Conservation (phyloP, 805 yeast genomes). For the Metschnikowia baotianmanensis region DNA sequence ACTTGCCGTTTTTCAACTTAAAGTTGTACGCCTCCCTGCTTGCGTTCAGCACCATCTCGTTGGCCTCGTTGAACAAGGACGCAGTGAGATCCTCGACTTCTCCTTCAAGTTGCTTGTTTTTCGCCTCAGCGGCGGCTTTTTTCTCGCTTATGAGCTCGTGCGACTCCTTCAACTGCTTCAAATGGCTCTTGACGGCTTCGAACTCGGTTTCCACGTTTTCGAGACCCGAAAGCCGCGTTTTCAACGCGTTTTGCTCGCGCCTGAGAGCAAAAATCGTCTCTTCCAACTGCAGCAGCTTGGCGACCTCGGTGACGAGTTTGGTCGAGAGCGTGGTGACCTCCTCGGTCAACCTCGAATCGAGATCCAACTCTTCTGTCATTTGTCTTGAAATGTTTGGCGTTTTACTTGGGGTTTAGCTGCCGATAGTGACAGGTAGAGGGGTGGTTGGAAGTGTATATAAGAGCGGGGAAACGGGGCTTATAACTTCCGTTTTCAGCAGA, state of each 20-base stretch:
- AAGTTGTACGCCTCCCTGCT: constrained; percentile 61
- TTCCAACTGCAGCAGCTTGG: constrained; percentile 55
- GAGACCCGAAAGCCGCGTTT: constrained; percentile 20
- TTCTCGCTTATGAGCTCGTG: constrained; percentile 32
- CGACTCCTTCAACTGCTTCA: constrained; percentile 28
- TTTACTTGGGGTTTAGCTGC: neutral
- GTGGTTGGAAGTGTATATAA: neutral
- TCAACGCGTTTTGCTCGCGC: constrained; percentile 29
- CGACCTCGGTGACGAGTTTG: constrained; percentile 57
- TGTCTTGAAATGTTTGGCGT: neutral
- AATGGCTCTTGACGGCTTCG: constrained; percentile 24
- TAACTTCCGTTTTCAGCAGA: too few species aligned
- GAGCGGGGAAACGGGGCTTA: too few species aligned
- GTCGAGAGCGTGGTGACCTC: constrained; percentile 60
- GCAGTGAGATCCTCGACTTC: constrained; percentile 82
- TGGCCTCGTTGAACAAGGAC: constrained; percentile 79
- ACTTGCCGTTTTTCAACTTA: constrained; percentile 56
- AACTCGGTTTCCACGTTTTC: constrained; percentile 29
- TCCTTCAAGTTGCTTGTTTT: constrained; percentile 56
- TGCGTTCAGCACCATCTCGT: constrained; percentile 79
- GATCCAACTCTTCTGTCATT: constrained; percentile 20
- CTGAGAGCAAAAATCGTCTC: constrained; percentile 43
- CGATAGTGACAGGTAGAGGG: too few species aligned
- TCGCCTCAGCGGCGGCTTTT: constrained; percentile 53
- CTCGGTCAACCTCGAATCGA: constrained; percentile 44